A percentile compares a stretch with the other conserved stretches of the same genome.
These are phyloP conservation scores for Xylaria longipes DNA, from an alignment of 495 filamentous ascomycete genomes.

Conservation along the genomic window DNA sequence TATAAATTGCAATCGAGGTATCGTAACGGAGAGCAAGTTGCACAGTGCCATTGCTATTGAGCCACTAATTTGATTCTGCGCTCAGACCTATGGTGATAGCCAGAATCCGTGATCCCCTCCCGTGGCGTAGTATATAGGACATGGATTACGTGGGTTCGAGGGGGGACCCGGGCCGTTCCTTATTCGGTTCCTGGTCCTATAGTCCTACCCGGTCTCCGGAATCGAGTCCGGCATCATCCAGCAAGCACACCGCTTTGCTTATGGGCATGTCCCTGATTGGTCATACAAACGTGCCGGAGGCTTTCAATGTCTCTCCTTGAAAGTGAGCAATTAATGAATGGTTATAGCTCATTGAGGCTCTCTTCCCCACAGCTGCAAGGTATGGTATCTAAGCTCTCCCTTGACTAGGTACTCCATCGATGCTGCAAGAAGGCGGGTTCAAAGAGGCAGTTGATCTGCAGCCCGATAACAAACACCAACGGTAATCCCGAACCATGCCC, in stretches of 20 bases:
- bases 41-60: neutral
- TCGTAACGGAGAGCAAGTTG: neutral
- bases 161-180: neutral
- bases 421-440: slow-evolving; percentile 7
- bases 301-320: neutral
- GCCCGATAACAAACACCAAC: slow-evolving; percentile 11
- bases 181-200: neutral
- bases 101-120: neutral
- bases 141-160: slow-evolving; percentile 6
- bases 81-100: neutral
- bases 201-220: slow-evolving; percentile 3
- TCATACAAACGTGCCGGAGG: neutral
- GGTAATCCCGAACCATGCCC: slow-evolving; percentile 20
- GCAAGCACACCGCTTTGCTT: slow-evolving; percentile 6
- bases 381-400: neutral
- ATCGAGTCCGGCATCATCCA: neutral
- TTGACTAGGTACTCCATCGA: neutral
- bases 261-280: neutral
- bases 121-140: neutral
- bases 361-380: neutral
- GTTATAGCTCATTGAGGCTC: neutral
- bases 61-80: neutral
- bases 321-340: neutral
- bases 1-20: neutral
- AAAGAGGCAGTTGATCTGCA: slow-evolving; percentile 14